These are phyloP conservation scores for Candida dubliniensis DNA, from an alignment of 1,139 yeast genomes.

Conservation along the genomic window DNA sequence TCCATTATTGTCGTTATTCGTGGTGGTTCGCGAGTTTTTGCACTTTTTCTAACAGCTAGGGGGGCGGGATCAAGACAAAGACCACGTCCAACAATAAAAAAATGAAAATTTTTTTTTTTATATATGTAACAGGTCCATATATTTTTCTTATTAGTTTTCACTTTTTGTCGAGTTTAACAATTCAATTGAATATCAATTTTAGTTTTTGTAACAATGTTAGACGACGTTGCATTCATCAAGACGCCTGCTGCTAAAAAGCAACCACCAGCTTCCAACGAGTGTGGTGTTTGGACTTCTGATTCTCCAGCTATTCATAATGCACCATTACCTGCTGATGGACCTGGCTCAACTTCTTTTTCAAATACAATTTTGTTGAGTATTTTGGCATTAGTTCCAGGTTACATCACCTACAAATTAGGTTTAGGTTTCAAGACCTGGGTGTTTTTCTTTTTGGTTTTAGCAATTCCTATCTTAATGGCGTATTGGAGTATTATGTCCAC, in stretches of 20 bases:
- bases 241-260: constrained; percentile 60
- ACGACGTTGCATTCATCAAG: constrained; percentile 52
- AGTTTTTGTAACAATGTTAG: constrained; percentile 26
- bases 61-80: too few relatives aligned
- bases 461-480: constrained; percentile 71
- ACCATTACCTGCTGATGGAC: constrained; percentile 90
- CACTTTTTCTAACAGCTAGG: too few relatives aligned
- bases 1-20: too few relatives aligned
- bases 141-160: background rate
- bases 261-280: constrained; percentile 48
- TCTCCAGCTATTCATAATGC: constrained; percentile 81
- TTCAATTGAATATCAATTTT: constrained; percentile 8
- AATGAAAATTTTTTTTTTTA: too few relatives aligned
- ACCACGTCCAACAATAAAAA: too few relatives aligned
- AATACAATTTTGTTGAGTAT: constrained; percentile 57
- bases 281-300: constrained; percentile 63
- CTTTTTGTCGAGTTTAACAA: background rate
- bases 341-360: constrained; percentile 76
- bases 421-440: constrained; percentile 73
- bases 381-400: constrained; percentile 62
- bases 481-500: constrained; percentile 82
- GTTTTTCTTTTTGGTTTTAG: constrained; percentile 51
- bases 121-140: background rate
- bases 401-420: constrained; percentile 64
- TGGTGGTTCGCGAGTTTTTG: too few relatives aligned